A percentile compares a stretch with the other conserved stretches of the same genome.
These are phyloP conservation scores for Scheffersomyces cryptocercus DNA, from an alignment of 1,139 yeast genomes.

Conservation along the genomic window DNA sequence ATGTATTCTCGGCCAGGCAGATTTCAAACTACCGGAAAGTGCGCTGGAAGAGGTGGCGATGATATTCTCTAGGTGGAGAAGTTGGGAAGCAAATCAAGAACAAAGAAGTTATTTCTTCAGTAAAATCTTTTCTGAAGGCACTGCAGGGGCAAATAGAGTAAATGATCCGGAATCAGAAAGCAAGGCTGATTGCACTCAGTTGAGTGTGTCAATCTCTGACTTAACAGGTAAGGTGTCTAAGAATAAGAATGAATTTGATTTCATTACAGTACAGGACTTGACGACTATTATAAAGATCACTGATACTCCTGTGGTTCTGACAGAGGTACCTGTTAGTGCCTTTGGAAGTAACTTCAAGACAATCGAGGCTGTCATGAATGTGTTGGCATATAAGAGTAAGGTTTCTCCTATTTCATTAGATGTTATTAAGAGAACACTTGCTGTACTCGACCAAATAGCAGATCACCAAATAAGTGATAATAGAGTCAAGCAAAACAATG, in stretches of 20 bases:
- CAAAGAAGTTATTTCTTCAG: conserved; percentile 57
- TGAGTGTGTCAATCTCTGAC: conserved; percentile 6
- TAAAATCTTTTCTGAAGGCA: conserved; percentile 30
- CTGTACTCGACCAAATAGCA: background rate
- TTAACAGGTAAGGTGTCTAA: conserved; percentile 7
- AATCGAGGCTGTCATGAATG: conserved; percentile 17
- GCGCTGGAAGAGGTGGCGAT: conserved; percentile 57
- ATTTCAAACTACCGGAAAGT: conserved; percentile 47
- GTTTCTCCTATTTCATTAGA: conserved; percentile 20
- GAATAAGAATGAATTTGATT: conserved; percentile 13
- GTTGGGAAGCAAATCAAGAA: conserved; percentile 68
- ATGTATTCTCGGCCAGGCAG: conserved; percentile 15
- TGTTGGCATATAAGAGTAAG: conserved; percentile 24
- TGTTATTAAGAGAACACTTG: conserved; percentile 4
- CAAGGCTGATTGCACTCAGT: conserved; percentile 1
- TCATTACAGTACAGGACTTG: conserved; percentile 12
- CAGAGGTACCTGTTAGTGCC: background rate
- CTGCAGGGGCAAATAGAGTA: background rate
- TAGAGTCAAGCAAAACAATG: background rate
- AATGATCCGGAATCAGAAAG: background rate
- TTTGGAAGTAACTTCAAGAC: background rate
- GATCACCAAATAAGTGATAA: background rate
- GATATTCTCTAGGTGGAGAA: conserved; percentile 80
- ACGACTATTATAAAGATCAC: conserved; percentile 7
- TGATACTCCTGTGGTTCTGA: background rate